Base-by-base conservation (phyloP, 768 basidiomycete species). In the Sporobolomyces pararoseus region DNA sequence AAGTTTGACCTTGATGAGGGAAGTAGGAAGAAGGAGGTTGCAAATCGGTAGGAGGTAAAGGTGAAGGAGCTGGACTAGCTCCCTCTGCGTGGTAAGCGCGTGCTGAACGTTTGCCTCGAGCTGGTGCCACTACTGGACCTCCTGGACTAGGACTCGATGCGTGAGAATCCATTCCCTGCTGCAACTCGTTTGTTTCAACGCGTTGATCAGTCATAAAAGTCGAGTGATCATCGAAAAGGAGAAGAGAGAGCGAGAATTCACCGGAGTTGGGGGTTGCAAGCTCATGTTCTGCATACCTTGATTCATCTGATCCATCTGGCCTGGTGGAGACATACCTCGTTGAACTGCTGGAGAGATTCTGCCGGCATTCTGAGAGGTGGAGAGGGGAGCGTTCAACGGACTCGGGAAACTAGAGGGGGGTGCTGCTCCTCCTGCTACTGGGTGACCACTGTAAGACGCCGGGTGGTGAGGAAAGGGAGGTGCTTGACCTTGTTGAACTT, bases 71-170 rank as follows among this genome's bases (percentile, higher is more conserved):
- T 42, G 73, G 60, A 31, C 59, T 65, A 6, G 54, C 16, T 39
- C 63, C 70, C 25, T 76, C 66, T n/a, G 65, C 59, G 46, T 77
- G 76, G 49, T 74, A 77, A 12, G 76, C 76, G 17, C 76, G 65
- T 1, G 76, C 76, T 21, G 65, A 57, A 2, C 76, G 66, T 37
- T 77, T 77, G 0, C 65, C 72, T 25, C 67, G 51, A 1, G 68
- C 67, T 7, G 65, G 63, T 1, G 62, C 63, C 32, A 64, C 31
- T 6, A 61, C 66, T 7, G 72, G 68, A 1, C 39, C 39, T 9
- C 39, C 39, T 42, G n/a, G n/a, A n/a, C 50, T 27, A 1, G 67
- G 67, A 34, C 34, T 60, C 44, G 59, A 61, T 3, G 49, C 7
- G 4, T 31, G 10, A 1, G 61, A 13, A 23, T 65, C 65, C n/a